Evolutionary conservation across 2,329 filamentous ascomycete species (phyloP).

Genomic region (Verticillium alfalfae): DNA sequence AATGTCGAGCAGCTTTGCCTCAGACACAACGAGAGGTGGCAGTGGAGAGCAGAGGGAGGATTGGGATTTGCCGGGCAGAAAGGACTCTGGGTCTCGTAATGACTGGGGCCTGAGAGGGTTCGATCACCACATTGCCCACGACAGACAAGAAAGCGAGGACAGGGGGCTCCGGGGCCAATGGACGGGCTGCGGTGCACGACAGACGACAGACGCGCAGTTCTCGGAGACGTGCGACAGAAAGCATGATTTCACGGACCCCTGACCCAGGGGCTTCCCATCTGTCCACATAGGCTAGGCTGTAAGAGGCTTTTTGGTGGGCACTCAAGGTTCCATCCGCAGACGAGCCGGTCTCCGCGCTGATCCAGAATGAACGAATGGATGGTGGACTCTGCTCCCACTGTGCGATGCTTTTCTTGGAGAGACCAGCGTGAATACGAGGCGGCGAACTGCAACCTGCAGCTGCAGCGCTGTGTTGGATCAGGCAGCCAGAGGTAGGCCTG

Average conservation of each 20-base stretch:
- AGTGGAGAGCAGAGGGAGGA: background rate
- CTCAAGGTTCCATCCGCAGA: background rate
- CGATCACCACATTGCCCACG: background rate
- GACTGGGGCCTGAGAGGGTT: slow-evolving; percentile 1
- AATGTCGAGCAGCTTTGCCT: slow-evolving; percentile 11
- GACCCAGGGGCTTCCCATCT: background rate
- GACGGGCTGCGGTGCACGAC: slow-evolving; percentile 3
- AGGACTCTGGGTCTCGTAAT: slow-evolving; percentile 7
- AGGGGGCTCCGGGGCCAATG: background rate
- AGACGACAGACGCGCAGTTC: slow-evolving; percentile 5
- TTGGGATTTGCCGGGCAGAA: background rate
- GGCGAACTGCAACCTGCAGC: background rate
- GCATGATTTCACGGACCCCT: background rate
- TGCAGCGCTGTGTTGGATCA: background rate
- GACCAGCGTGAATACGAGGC: background rate
- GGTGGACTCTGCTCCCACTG: background rate
- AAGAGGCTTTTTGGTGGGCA: background rate
- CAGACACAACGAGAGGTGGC: slow-evolving; percentile 3
- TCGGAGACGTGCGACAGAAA: background rate
- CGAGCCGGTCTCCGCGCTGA: background rate
- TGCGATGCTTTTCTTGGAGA: background rate
- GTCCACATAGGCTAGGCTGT: background rate
- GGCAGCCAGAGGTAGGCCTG: background rate
- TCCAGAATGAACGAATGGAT: background rate
- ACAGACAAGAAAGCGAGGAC: background rate